Percentiles rank a stretch among this genome's conserved stretches.
phyloP scores from a whole-genome alignment of 805 yeast species.

The Metschnikowia borealis region DNA sequence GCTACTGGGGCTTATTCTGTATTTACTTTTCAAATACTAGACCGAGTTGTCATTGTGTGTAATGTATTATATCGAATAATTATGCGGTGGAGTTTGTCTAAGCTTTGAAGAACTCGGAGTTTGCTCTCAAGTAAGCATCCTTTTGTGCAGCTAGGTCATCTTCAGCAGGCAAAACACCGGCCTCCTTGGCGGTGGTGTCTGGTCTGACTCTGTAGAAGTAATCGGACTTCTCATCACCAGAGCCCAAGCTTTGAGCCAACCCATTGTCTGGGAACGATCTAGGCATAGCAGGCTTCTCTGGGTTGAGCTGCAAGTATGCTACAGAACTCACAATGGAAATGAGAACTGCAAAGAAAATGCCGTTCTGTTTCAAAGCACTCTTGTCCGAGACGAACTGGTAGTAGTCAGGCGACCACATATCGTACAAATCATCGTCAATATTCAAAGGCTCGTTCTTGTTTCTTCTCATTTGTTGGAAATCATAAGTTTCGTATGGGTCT shows the following conservation, averaged over 20 bases:
- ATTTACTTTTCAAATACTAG: not conserved
- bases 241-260: conserved; percentile 70
- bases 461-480: conserved; percentile 78
- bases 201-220: conserved; percentile 39
- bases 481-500: conserved; percentile 70
- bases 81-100: conserved; percentile 5
- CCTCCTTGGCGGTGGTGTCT: conserved; percentile 35
- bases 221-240: conserved; percentile 32
- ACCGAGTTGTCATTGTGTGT: not conserved
- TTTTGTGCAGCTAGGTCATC: conserved; percentile 24
- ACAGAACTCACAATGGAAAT: conserved; percentile 43
- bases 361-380: conserved; percentile 57
- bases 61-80: conserved; percentile 3
- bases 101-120: conserved; percentile 32
- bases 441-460: conserved; percentile 70
- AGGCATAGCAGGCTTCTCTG: conserved; percentile 69
- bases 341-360: conserved; percentile 41
- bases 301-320: conserved; percentile 47
- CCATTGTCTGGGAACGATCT: conserved; percentile 75
- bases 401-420: conserved; percentile 85
- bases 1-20: too few relatives aligned
- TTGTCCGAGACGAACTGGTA: conserved; percentile 55
- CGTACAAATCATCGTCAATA: conserved; percentile 67
- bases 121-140: conserved; percentile 31
- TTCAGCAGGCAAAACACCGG: conserved; percentile 35